Base-by-base conservation (phyloP, 768 basidiomycete species). In the Pulveroboletus ravenelii region DNA sequence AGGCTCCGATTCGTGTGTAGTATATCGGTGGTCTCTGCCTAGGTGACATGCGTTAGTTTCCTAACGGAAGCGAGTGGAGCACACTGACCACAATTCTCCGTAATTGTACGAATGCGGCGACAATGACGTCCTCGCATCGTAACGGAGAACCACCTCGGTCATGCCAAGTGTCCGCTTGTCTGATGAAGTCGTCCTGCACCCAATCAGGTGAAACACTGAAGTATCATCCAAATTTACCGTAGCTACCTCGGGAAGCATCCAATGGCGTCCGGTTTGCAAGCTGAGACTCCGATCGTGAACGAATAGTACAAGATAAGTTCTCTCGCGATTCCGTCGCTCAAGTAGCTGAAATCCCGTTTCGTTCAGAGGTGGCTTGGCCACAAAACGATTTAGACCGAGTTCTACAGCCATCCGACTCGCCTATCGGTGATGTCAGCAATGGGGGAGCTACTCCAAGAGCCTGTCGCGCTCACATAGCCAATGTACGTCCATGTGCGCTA, bases 371-470 rank as follows among this genome's bases (percentile, higher is more conserved):
- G 82, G 79, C 30, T 74, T 69, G 7, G 78, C 64, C 39, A 80
- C 61, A 64, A 82, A 87, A 41, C 83, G 83, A 66, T 92, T 92
- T 20, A 92, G 74, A 44, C 84, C 81, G 31, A 92, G 77, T 63
- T 92, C 89, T 25, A 93, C 82, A 27, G 90, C 87, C 88, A 93
- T 89, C 41, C 89, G 84, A 62, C 87, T 88, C 15, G 89, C 89
- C 86, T 89, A 55, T 29, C 36, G 14, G 50, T 35, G 10, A 20
- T 40, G 20, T 55, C 29, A 55, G 40, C 23, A 39, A 50, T 29
- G 36, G 44, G 27, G 45, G n/a, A 20, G 14, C 10, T 10, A 49
- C 51, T 49, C 42, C 18, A 41, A 23, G 25, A 15, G 25, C 12
- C 23, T 27, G 50, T 48, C 37, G 45, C 15, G 73, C 82, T 64